phyloP scores from a whole-genome alignment of 2,329 filamentous ascomycete species.

The Phyllosticta citriasiana region DNA sequence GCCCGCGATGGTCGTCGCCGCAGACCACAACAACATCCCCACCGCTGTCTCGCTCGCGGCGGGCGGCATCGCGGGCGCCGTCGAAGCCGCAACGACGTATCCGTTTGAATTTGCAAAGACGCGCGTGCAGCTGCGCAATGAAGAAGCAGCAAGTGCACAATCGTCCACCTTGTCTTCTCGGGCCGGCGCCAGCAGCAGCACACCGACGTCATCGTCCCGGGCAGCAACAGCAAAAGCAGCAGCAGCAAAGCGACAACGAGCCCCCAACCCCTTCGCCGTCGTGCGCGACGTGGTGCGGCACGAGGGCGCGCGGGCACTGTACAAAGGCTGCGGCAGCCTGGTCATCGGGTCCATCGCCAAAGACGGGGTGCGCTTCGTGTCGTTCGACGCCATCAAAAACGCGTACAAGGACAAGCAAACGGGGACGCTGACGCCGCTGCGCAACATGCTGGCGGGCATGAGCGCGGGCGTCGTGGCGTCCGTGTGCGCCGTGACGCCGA shows the following conservation, averaged over 20 bases:
- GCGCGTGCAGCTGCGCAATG: conserved; percentile 45
- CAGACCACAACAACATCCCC: background rate
- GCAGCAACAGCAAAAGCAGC: background rate
- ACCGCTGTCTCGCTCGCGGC: conserved; percentile 24
- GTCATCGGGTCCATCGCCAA: conserved; percentile 53
- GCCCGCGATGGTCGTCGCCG: background rate
- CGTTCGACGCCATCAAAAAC: conserved; percentile 56
- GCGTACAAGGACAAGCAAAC: conserved; percentile 45
- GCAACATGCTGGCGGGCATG: conserved; percentile 84
- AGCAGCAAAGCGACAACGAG: conserved; percentile 21
- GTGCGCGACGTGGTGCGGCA: conserved; percentile 44
- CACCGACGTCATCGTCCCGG: background rate
- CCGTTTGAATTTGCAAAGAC: conserved; percentile 62
- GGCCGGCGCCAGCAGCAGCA: background rate
- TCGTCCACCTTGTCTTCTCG: conserved; percentile 18
- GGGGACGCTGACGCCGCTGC: conserved; percentile 65
- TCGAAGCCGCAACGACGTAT: conserved; percentile 37
- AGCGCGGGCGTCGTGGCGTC: conserved; percentile 94
- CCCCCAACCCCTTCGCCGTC: conserved; percentile 46
- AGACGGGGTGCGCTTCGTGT: conserved; percentile 56
- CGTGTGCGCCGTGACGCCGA: conserved; percentile 58
- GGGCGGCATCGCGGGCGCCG: conserved; percentile 29
- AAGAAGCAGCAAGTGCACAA: conserved; percentile 23
- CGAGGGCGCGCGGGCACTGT: conserved; percentile 50
- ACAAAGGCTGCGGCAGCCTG: conserved; percentile 53